A percentile compares a stretch with the other conserved stretches of the same genome.
Evolutionary conservation across 2,329 filamentous ascomycete species (phyloP).

Genomic region (Colletotrichum theobromicola): DNA sequence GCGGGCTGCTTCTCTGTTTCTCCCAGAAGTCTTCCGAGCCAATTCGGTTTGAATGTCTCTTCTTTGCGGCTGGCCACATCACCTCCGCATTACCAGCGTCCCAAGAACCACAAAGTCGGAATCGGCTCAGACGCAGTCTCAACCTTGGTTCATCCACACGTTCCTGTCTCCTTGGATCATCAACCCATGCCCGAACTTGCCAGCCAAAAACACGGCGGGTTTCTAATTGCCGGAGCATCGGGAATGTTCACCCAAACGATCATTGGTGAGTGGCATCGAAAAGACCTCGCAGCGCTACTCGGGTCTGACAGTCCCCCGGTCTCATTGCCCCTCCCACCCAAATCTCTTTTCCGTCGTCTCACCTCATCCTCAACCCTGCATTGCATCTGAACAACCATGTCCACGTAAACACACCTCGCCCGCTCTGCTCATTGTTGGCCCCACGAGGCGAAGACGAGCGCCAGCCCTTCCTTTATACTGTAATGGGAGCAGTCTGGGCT

Average conservation of each 20-base stretch:
- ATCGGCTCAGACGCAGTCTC: not conserved
- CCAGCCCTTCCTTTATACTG: not conserved
- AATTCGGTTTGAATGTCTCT: not conserved
- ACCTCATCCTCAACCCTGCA: conserved; percentile 21
- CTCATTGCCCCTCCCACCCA: not conserved
- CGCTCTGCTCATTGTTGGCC: not conserved
- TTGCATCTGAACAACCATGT: conserved; percentile 1
- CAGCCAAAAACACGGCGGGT: not conserved
- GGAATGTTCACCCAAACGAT: not conserved
- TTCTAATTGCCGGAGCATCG: not conserved
- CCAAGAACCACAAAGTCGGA: not conserved
- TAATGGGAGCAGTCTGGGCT: not conserved
- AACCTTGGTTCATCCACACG: not conserved
- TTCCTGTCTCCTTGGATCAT: not conserved
- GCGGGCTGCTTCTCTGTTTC: not conserved
- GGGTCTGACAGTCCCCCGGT: not conserved
- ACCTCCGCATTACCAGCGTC: not conserved
- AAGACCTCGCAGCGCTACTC: not conserved
- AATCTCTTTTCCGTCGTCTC: conserved; percentile 15
- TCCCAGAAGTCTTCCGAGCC: not conserved
- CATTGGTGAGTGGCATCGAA: not conserved
- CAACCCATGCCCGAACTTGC: not conserved
- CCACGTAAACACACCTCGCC: not conserved
- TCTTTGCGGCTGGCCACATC: not conserved
- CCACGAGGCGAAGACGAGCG: not conserved